Evolutionary conservation across 2,329 filamentous ascomycete species (phyloP), one percentile per base, ranked within the genome.

Genomic region (Emydomyces testavorans): DNA sequence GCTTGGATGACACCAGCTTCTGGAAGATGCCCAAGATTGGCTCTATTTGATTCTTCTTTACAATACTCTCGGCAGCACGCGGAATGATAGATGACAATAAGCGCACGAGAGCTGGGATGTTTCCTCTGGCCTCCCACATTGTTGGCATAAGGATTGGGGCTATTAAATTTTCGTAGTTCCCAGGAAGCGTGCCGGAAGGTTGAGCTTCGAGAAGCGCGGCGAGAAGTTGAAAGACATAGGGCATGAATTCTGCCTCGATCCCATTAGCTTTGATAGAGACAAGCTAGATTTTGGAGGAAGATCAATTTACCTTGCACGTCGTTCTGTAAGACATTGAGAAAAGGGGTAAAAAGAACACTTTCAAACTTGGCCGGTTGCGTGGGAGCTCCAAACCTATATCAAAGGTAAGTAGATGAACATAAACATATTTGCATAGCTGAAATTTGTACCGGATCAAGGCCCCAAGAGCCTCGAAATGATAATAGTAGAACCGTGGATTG

Each of bases 401-500:
- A 10, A 23, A 16, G 6, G 32, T 58, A 16, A 58, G 53, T 35
- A 34, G 43, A 6, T 38, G 23, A 21, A 16, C 6, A 11, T 15
- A 6, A 15, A 21, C 7, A 20, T 24, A 13, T 11, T 11, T 42
- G 20, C 13, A 35, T 13, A 6, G 26, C 13, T 15, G 20, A 15
- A 24, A 10, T 34, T 4, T 36, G 15, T 64, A 79, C 62, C 82
- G 79, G 48, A 96, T 85, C 40, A 98, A 74, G 13, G 92, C 90
- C 28, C 92, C 92, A 38, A 98, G 71, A 2, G 87, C 85, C 70
- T 98, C 92, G 54, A 98, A 98, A 63, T 94, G 87, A 66, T 90
- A 98, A 71, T 98, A 98, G 69, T 95, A 95, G 70, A 98, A 98
- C 10, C 87, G 79, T 1, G 92, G 92, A 66, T 98, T 98, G 70